Evolutionary conservation across 1,284 basidiomycete species (phyloP).

Genomic region (Pseudozyma sp.): DNA sequence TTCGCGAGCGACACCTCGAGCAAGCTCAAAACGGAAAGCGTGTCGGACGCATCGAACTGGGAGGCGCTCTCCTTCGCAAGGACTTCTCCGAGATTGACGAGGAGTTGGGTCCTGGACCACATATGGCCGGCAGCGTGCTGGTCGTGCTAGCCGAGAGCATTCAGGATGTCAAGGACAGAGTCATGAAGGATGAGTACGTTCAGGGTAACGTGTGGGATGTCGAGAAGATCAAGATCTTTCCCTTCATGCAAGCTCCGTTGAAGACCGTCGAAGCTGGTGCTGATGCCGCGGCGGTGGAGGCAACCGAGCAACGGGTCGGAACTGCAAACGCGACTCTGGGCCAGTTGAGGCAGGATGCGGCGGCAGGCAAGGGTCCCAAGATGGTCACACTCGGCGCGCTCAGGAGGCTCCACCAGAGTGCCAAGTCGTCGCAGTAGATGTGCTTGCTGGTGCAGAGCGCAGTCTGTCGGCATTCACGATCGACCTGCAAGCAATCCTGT

Average conservation of each 20-base stretch:
- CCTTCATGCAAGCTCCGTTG: slow-evolving; percentile 53
- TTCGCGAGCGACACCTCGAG: slow-evolving; percentile 56
- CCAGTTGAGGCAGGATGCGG: slow-evolving; percentile 47
- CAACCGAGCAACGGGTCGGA: not conserved
- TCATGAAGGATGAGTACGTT: slow-evolving; percentile 55
- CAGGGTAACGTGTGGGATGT: slow-evolving; percentile 51
- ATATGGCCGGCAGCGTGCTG: slow-evolving; percentile 49
- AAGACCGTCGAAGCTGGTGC: not conserved
- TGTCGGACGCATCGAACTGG: slow-evolving; percentile 52
- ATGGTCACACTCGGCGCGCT: slow-evolving; percentile 47
- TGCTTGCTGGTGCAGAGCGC: too few relatives aligned
- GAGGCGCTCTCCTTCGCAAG: slow-evolving; percentile 49
- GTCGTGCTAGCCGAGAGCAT: slow-evolving; percentile 56
- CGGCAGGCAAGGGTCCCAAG: slow-evolving; percentile 42
- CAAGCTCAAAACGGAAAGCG: slow-evolving; percentile 48
- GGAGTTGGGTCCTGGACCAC: slow-evolving; percentile 36
- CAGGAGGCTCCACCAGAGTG: slow-evolving; percentile 43
- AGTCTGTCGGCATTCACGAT: too few relatives aligned
- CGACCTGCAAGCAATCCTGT: too few relatives aligned
- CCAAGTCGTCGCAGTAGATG: not conserved
- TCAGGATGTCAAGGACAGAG: slow-evolving; percentile 42
- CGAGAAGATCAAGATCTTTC: slow-evolving; percentile 46
- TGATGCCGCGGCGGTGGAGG: not conserved
- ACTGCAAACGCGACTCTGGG: slow-evolving; percentile 41
- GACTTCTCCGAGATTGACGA: slow-evolving; percentile 53